Conservation (phyloP, 306 rosid species). For the Citrullus colocynthis region DNA sequence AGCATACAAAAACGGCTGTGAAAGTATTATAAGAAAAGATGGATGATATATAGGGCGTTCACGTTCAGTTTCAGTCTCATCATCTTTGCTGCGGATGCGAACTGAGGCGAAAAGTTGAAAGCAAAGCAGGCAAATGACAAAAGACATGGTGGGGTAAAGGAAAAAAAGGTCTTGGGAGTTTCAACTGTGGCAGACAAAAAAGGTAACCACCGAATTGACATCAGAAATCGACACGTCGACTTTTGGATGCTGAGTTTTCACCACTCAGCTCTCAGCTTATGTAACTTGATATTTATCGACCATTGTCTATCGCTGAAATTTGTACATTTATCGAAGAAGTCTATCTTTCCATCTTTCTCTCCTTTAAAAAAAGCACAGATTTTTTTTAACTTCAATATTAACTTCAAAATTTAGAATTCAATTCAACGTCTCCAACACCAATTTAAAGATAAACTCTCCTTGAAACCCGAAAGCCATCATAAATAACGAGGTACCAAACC, state of each 20-base stretch:
- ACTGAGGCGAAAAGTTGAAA: background rate
- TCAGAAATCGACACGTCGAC: conserved; percentile 4
- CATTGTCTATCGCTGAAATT: no score
- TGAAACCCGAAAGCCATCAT: background rate
- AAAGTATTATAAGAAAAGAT: background rate
- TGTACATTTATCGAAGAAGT: no score
- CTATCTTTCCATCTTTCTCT: no score
- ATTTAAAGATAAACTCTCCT: no score
- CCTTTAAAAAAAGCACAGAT: no score
- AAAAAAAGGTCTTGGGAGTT: background rate
- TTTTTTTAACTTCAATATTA: no score
- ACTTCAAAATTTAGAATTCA: no score
- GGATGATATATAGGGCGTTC: background rate
- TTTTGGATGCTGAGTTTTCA: conserved; percentile 38
- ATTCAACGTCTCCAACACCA: no score
- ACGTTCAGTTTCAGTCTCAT: background rate
- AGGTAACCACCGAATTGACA: conserved; percentile 29
- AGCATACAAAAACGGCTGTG: background rate
- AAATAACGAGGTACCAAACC: background rate
- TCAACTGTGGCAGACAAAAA: conserved; percentile 31
- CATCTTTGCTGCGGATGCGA: background rate
- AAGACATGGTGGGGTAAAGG: background rate
- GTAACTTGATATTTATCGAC: background rate
- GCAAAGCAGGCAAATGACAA: background rate
- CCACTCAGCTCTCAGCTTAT: conserved; percentile 13